phyloP scores from a whole-genome alignment of 2,329 filamentous ascomycete genomes.

The Neocatenulostroma microsporum region DNA sequence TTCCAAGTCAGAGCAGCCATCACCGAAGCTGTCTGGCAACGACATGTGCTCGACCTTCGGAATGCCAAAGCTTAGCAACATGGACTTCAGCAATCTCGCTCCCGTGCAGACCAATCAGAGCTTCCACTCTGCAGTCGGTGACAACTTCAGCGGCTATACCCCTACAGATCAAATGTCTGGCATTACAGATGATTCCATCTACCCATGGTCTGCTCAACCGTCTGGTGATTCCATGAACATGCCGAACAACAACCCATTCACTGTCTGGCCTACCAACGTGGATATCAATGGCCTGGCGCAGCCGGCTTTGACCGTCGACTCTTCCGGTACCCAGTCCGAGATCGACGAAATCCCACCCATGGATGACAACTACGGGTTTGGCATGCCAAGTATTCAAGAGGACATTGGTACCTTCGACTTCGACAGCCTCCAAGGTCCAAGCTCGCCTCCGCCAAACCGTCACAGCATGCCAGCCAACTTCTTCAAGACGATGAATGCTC shows the following conservation, averaged over 20 bases:
- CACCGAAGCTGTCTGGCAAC: slow-evolving; percentile 18
- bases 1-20: slow-evolving; percentile 27
- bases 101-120: slow-evolving; percentile 19
- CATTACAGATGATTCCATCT: slow-evolving; percentile 20
- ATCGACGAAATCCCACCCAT: slow-evolving; percentile 30
- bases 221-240: slow-evolving; percentile 19
- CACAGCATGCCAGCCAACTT: slow-evolving; percentile 27
- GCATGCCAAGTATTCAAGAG: slow-evolving; percentile 28
- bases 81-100: slow-evolving; percentile 22
- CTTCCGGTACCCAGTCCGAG: slow-evolving; percentile 32
- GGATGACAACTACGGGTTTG: slow-evolving; percentile 25
- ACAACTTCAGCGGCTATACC: slow-evolving; percentile 15
- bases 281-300: slow-evolving; percentile 23
- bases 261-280: slow-evolving; percentile 23
- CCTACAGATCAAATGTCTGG: slow-evolving; percentile 21
- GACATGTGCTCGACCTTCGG: slow-evolving; percentile 5
- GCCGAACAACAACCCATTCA: slow-evolving; percentile 28
- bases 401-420: slow-evolving; percentile 16
- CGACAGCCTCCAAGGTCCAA: slow-evolving; percentile 5
- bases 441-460: slow-evolving; percentile 19
- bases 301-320: slow-evolving; percentile 32
- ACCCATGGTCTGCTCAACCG: slow-evolving; percentile 25
- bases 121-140: slow-evolving; percentile 18
- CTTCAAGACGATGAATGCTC: slow-evolving; percentile 17
- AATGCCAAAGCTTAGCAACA: slow-evolving; percentile 14